Conservation (phyloP, 2,329 filamentous ascomycete genomes). For the Ophiostoma perfectum region DNA sequence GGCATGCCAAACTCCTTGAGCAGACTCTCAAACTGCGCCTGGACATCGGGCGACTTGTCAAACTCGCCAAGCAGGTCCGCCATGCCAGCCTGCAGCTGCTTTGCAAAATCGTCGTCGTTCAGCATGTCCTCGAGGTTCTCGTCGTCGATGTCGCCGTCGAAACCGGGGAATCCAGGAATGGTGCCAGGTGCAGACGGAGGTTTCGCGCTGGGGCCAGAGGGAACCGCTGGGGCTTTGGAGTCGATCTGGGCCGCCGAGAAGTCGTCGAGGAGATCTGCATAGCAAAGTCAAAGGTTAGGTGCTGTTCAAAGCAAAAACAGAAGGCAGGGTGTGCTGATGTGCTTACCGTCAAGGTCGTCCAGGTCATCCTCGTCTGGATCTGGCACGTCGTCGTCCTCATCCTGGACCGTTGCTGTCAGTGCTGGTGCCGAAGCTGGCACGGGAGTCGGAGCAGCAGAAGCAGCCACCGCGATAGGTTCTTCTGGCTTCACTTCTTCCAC, state of each 20-base stretch:
- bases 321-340: too few species aligned
- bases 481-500: background rate
- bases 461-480: background rate
- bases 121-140: conserved; percentile 39
- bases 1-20: conserved; percentile 60
- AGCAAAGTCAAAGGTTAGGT: background rate
- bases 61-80: conserved; percentile 70
- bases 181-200: conserved; percentile 18
- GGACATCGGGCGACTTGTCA: conserved; percentile 63
- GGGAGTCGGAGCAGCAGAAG: background rate
- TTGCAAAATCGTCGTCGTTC: conserved; percentile 73
- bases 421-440: conserved; percentile 5
- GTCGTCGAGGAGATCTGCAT: conserved; percentile 80
- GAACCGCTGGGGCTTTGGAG: conserved; percentile 36
- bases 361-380: conserved; percentile 91
- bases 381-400: conserved; percentile 54
- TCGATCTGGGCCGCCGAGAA: conserved; percentile 65
- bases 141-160: conserved; percentile 27
- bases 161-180: conserved; percentile 19
- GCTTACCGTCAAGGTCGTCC: conserved; percentile 80
- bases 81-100: conserved; percentile 87
- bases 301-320: background rate
- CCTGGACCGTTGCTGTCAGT: conserved; percentile 25
- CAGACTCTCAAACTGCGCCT: conserved; percentile 71
- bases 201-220: conserved; percentile 29